Conservation (phyloP, 2,329 filamentous ascomycete species). For the Aspergillus sp. region DNA sequence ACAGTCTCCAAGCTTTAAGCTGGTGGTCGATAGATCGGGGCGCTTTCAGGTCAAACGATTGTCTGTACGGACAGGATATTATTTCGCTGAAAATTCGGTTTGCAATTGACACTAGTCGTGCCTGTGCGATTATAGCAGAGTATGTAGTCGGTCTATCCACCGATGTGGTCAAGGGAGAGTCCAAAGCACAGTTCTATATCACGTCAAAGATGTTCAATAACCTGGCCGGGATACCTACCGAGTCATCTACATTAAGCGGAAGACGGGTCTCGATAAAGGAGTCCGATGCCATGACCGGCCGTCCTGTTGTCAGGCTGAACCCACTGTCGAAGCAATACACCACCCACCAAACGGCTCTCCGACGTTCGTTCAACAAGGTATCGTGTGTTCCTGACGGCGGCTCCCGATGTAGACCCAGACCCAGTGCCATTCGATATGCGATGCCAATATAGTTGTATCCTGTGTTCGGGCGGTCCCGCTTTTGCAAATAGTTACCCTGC, state of each 20-base stretch:
- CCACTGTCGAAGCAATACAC: conserved; percentile 33
- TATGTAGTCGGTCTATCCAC: conserved; percentile 18
- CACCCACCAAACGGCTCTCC: conserved; percentile 26
- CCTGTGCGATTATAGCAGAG: conserved; percentile 22
- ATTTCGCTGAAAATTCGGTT: conserved; percentile 19
- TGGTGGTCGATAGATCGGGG: conserved; percentile 23
- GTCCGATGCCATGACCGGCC: conserved; percentile 38
- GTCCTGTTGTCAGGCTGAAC: conserved; percentile 30
- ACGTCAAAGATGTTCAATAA: not conserved
- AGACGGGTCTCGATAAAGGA: conserved; percentile 23
- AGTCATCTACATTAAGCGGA: conserved; percentile 22
- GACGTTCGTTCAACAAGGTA: conserved; percentile 15
- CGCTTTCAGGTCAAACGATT: conserved; percentile 7
- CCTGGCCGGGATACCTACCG: conserved; percentile 3
- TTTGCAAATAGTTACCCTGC: conserved; percentile 52
- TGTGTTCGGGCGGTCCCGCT: conserved; percentile 52
- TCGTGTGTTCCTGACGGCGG: conserved; percentile 5
- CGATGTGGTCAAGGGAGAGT: conserved; percentile 3
- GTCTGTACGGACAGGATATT: conserved; percentile 5
- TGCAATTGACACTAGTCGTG: conserved; percentile 16
- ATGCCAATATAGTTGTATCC: conserved; percentile 55
- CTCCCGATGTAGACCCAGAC: conserved; percentile 52
- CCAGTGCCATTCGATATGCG: conserved; percentile 52
- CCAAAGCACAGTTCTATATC: not conserved
- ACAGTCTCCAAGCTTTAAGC: conserved; percentile 20